phyloP scores from a whole-genome alignment of 768 basidiomycete species.

The Cystobasidium tubakii region DNA sequence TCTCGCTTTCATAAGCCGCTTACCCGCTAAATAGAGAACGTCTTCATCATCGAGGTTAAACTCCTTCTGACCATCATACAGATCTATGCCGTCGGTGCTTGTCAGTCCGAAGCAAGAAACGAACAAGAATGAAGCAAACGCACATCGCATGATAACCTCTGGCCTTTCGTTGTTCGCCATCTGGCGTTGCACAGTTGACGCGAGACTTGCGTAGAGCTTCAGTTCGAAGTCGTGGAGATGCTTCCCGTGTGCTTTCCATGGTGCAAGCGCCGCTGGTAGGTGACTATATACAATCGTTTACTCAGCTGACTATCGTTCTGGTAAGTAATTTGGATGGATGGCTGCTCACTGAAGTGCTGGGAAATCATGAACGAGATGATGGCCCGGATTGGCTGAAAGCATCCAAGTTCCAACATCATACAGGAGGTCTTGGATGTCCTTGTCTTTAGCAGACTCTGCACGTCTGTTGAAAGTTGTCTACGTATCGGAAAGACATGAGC shows the following conservation, averaged over 20 bases:
- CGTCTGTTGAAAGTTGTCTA: slow-evolving; percentile 27
- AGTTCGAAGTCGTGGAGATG: slow-evolving; percentile 22
- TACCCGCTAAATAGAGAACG: slow-evolving; percentile 18
- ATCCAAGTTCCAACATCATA: slow-evolving; percentile 31
- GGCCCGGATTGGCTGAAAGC: slow-evolving; percentile 25
- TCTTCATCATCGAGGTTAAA: slow-evolving; percentile 21
- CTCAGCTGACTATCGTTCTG: neutral
- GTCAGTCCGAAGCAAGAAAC: neutral
- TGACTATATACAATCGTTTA: neutral
- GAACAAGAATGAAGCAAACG: too few relatives aligned
- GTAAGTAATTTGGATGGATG: too few relatives aligned
- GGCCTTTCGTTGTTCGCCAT: slow-evolving; percentile 22
- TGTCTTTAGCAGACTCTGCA: slow-evolving; percentile 21
- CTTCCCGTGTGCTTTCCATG: slow-evolving; percentile 1
- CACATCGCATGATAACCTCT: slow-evolving; percentile 25
- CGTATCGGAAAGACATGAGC: neutral
- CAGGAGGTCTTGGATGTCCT: slow-evolving; percentile 32
- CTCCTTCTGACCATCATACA: slow-evolving; percentile 16
- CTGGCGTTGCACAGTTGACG: slow-evolving; percentile 5
- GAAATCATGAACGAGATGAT: slow-evolving; percentile 24
- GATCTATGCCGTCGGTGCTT: neutral
- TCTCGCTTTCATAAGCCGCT: too few relatives aligned
- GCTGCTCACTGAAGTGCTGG: slow-evolving; percentile 3
- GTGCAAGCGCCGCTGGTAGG: neutral
- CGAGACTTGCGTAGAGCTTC: slow-evolving; percentile 9